Evolutionary conservation across 352 stramenopile species (phyloP).

Genomic region (Globisporangium ultimum): DNA sequence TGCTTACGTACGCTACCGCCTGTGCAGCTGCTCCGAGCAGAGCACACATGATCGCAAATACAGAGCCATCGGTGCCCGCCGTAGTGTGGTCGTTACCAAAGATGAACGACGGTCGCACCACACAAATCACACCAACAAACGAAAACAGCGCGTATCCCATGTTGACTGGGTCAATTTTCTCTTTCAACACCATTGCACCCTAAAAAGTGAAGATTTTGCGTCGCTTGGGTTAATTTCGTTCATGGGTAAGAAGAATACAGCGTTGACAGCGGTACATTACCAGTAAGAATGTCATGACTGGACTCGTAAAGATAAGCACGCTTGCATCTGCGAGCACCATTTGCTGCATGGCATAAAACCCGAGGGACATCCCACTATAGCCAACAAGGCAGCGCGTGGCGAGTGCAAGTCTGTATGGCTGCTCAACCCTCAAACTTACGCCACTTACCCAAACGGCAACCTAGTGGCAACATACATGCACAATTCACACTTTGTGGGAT

Average conservation of each 20-base stretch:
- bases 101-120: slow-evolving; percentile 28
- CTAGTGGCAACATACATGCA: slow-evolving; percentile 15
- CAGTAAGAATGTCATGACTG: slow-evolving; percentile 58
- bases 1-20: slow-evolving; percentile 26
- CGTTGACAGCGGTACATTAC: slow-evolving; percentile 14
- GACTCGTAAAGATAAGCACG: slow-evolving; percentile 62
- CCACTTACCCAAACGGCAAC: slow-evolving; percentile 29
- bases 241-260: too few species aligned
- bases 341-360: slow-evolving; percentile 53
- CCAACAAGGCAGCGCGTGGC: slow-evolving; percentile 35
- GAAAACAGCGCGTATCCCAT: slow-evolving; percentile 31
- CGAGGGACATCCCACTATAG: slow-evolving; percentile 41
- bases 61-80: slow-evolving; percentile 18
- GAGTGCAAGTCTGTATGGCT: slow-evolving; percentile 32
- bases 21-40: slow-evolving; percentile 22
- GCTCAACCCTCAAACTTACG: slow-evolving; percentile 29
- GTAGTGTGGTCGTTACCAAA: slow-evolving; percentile 17
- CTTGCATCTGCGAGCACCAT: slow-evolving; percentile 63
- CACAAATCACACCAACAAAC: slow-evolving; percentile 33
- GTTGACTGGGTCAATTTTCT: slow-evolving; percentile 30
- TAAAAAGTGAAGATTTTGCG: slow-evolving; percentile 1
- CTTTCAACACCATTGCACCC: slow-evolving; percentile 26
- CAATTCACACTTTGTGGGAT: not conserved
- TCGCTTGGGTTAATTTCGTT: too few species aligned
- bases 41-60: slow-evolving; percentile 22